Evolutionary conservation across 2,329 filamentous ascomycete species (phyloP), one percentile per base, ranked within the genome.

Genomic region (Aspergillus pseudotamarii): DNA sequence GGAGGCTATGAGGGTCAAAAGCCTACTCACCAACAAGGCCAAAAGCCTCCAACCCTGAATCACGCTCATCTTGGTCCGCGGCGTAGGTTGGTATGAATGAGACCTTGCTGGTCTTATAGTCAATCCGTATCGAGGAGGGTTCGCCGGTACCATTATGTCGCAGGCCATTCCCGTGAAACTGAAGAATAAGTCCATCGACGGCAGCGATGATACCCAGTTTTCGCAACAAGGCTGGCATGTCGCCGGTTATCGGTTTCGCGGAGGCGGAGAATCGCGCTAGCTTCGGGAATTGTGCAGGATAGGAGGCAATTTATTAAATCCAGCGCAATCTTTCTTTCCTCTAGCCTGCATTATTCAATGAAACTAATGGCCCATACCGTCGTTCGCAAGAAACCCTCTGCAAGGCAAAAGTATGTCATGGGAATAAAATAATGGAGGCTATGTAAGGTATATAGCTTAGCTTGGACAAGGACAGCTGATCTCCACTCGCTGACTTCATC

Each of bases 121-220:
- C 88, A 66, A 96, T 85, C 71, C 87, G 88, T 59, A 93, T 83
- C 26, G 88, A 83, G 63, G 85, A 82, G 45, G 82, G 78, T 62
- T 75, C 86, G 84, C 72, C 88, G 85, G 64, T 72, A 30, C 72
- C 88, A 76, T 69, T 82, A 74, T 72, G 69, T 54, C 77, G 76
- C 58, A 73, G 68, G 54, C 73, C 73, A 66, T 72, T 88, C 21
- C 86, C 83, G 34, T 91, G 81, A 30, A 91, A 89, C 72, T 95
- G 92, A 51, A 97, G 84, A 67, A 96, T 83, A 58, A 97, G 84
- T 62, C 93, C 93, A 73, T 97, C 93, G 59, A 90, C 87, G 30
- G 92, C 89, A 60, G 93, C 92, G 78, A 90, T 90, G 69, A 97
- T 88, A 68, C 93, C 76, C 60, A 96, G 81, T 79, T 95, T 96